Conservation (phyloP, 2,329 filamentous ascomycete species). For the Curvularia sp. region DNA sequence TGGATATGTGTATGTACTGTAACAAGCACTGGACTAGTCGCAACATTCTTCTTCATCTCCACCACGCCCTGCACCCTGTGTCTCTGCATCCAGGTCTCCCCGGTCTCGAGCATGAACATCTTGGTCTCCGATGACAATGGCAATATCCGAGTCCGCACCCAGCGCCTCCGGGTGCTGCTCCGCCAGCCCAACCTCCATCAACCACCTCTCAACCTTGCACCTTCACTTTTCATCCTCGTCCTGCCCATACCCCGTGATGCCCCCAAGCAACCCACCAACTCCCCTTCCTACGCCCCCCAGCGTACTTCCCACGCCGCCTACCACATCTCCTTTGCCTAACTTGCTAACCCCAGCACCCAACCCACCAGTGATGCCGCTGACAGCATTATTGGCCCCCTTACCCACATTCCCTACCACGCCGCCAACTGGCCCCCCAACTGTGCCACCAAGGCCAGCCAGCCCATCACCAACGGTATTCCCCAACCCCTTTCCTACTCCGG, state of each 20-base stretch:
- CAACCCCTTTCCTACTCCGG: constrained; percentile 45
- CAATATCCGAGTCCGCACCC: background rate
- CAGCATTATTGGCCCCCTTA: constrained; percentile 52
- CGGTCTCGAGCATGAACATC: background rate
- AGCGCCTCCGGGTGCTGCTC: background rate
- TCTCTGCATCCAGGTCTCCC: background rate
- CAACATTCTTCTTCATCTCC: background rate
- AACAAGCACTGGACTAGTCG: background rate
- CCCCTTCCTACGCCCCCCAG: constrained; percentile 52
- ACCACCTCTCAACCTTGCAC: constrained; percentile 25
- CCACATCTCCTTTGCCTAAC: constrained; percentile 54
- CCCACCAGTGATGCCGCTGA: constrained; percentile 52
- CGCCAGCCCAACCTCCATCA: constrained; percentile 3
- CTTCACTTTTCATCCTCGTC: constrained; percentile 29
- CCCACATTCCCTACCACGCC: constrained; percentile 53
- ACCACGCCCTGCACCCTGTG: background rate
- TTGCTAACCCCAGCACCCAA: constrained; percentile 56
- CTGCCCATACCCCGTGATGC: constrained; percentile 36
- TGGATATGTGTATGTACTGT: background rate
- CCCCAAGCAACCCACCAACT: constrained; percentile 47
- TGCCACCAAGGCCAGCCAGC: constrained; percentile 49
- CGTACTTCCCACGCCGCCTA: constrained; percentile 53
- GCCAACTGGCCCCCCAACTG: constrained; percentile 51
- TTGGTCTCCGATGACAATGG: background rate
- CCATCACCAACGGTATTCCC: constrained; percentile 47